phyloP scores from a whole-genome alignment of 495 filamentous ascomycete species.

The Xylaria scruposa region DNA sequence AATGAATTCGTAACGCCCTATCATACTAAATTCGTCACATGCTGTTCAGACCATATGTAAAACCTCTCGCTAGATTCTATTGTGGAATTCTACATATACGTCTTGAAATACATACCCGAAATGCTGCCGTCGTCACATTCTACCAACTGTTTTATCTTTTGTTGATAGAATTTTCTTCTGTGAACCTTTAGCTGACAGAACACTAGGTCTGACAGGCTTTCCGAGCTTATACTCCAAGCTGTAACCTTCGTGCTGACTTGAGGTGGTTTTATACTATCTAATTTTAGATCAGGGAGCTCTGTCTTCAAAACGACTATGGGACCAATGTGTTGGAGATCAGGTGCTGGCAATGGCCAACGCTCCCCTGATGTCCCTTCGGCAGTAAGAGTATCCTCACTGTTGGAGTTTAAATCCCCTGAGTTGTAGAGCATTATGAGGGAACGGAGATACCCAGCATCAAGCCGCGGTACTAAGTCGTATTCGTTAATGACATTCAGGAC shows the following conservation, averaged over 20 bases:
- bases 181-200: background rate
- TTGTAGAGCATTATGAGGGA: background rate
- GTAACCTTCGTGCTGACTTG: background rate
- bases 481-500: constrained; percentile 2
- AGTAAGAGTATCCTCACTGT: background rate
- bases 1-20: too few relatives aligned
- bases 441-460: constrained; percentile 3
- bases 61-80: too few relatives aligned
- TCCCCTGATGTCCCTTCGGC: background rate
- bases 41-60: too few relatives aligned
- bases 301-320: constrained; percentile 12
- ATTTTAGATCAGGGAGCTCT: background rate
- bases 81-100: too few relatives aligned
- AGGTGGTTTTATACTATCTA: background rate
- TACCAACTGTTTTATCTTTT: constrained; percentile 3
- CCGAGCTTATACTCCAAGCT: background rate
- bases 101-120: background rate
- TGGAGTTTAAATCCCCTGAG: background rate
- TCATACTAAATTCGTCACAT: too few relatives aligned
- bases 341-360: background rate
- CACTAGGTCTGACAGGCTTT: background rate
- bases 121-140: background rate
- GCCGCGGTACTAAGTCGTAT: constrained; percentile 1
- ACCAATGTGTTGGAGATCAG: constrained; percentile 3
- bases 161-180: background rate